phyloP scores from a whole-genome alignment of 31 red algal species.

The Asparagopsis taxiformis region DNA sequence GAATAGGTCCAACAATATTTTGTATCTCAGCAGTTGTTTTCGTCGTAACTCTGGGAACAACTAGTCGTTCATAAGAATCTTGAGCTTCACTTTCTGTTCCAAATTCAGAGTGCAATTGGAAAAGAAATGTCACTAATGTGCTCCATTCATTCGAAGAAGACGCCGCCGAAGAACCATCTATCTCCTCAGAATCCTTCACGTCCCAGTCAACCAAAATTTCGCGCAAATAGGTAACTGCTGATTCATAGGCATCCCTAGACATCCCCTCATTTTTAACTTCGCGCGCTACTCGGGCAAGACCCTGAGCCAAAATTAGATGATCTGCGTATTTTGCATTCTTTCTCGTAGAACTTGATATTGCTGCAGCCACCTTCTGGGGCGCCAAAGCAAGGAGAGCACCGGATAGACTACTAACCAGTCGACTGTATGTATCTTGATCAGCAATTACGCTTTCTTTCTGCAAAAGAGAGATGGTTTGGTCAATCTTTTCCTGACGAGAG shows the following conservation, averaged over 20 bases:
- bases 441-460: slow-evolving; percentile 24
- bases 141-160: slow-evolving; percentile 21
- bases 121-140: slow-evolving; percentile 47
- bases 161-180: background rate
- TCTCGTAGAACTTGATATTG: slow-evolving; percentile 27
- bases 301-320: slow-evolving; percentile 35
- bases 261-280: too few species aligned
- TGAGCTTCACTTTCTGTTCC: slow-evolving; percentile 44
- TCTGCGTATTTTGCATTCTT: slow-evolving; percentile 31
- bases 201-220: too few species aligned
- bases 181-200: background rate
- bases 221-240: slow-evolving; percentile 27
- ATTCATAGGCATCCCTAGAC: slow-evolving; percentile 27
- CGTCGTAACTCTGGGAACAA: slow-evolving; percentile 20
- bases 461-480: slow-evolving; percentile 40
- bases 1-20: slow-evolving; percentile 34
- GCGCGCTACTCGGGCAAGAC: slow-evolving; percentile 43
- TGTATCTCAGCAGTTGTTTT: background rate
- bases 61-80: slow-evolving; percentile 37
- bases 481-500: slow-evolving; percentile 27
- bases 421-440: slow-evolving; percentile 32
- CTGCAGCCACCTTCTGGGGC: slow-evolving; percentile 30
- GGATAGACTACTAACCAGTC: slow-evolving; percentile 32
- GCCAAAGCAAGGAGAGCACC: slow-evolving; percentile 29
- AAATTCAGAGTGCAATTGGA: slow-evolving; percentile 58